Evolutionary conservation across 1,284 basidiomycete genomes (phyloP), one percentile per base, ranked within the genome.

Genomic region (Naganishia sp.): DNA sequence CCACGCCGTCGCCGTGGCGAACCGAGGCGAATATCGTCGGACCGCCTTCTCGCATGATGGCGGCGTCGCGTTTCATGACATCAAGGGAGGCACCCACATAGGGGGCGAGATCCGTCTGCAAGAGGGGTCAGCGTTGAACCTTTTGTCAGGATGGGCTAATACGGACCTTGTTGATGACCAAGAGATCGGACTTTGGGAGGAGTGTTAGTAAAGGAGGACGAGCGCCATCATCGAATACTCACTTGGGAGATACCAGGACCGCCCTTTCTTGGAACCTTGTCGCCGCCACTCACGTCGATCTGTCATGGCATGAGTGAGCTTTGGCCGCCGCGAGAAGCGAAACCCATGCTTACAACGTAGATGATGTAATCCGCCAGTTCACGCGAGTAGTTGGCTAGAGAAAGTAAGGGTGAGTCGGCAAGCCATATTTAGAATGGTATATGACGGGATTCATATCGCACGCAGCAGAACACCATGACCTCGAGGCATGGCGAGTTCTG

Each of bases 321-420:
- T 39, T 1, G 36, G 9, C 36, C 28, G 13, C 36, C 36, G 2
- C 1, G 2, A 10, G 36, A 7, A 39, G 13, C 7, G 36, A 39
- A 6, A 2, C 9, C 11, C 36, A 2, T 21, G 71, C 85, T 74
- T 71, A 93, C 92, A 48, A 94, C 92, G 78, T 94, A 94, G 76
- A 96, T 92, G 77, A 98, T 97, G 77, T 94, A 98, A 78, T 99
- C 95, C 11, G 96, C 94, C 54, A 99, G 81, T 78, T 99, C 95
- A 67, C 94, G 84, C 52, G 90, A 94, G 79, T 97, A 98, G 79
- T 96, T 96, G 6, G 95, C 95, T 64, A 88, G 39, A 11, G 43
- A 45, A 11, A 21, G 18, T 0, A 42, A 13, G 36, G 36, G 36
- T 39, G 36, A 39, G 9, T 39, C 36, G 3, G 36, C 36, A 39